Evolutionary conservation across 2,329 filamentous ascomycete genomes (phyloP).

Genomic region (Nigrospora sphaerica): DNA sequence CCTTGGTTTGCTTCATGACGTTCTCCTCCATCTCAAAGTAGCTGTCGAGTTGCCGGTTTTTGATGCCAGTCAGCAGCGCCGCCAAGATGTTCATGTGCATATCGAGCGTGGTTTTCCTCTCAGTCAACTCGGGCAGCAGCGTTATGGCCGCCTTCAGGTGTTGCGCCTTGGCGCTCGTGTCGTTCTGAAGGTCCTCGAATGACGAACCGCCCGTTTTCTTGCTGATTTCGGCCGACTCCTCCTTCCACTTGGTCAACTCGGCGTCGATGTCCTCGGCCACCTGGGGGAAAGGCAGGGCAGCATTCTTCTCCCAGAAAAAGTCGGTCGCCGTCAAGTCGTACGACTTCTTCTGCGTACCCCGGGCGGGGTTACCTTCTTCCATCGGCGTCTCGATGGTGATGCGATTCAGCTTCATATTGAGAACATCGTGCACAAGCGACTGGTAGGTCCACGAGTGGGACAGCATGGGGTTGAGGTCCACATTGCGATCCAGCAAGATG

Average conservation of each 20-base stretch:
- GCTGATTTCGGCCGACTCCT: conserved; percentile 89
- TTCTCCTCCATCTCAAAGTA: conserved; percentile 95
- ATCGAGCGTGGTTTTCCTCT: conserved; percentile 86
- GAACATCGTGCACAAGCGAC: conserved; percentile 63
- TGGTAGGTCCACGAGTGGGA: conserved; percentile 86
- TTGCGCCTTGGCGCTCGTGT: conserved; percentile 81
- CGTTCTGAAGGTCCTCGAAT: conserved; percentile 86
- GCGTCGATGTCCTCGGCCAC: conserved; percentile 94
- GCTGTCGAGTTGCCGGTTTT: conserved; percentile 89
- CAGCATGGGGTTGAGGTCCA: conserved; percentile 96
- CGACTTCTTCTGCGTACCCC: conserved; percentile 73
- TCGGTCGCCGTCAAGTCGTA: conserved; percentile 88
- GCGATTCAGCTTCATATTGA: conserved; percentile 79
- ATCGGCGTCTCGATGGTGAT: conserved; percentile 84
- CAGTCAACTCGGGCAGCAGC: conserved; percentile 80
- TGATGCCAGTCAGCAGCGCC: conserved; percentile 69
- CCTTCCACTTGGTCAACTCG: conserved; percentile 89
- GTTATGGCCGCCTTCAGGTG: conserved; percentile 96
- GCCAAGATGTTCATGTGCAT: conserved; percentile 99
- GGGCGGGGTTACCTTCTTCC: conserved; percentile 69
- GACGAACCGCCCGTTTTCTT: conserved; percentile 91
- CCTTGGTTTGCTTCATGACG: conserved; percentile 83
- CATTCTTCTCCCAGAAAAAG: conserved; percentile 96
- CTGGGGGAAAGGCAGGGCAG: conserved; percentile 83
- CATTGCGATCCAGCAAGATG: conserved; percentile 88